Percentiles rank a stretch among this genome's conserved stretches.
These are phyloP conservation scores for Epichloe sp. DNA, from an alignment of 2,329 filamentous ascomycete species.

Conservation along the genomic window DNA sequence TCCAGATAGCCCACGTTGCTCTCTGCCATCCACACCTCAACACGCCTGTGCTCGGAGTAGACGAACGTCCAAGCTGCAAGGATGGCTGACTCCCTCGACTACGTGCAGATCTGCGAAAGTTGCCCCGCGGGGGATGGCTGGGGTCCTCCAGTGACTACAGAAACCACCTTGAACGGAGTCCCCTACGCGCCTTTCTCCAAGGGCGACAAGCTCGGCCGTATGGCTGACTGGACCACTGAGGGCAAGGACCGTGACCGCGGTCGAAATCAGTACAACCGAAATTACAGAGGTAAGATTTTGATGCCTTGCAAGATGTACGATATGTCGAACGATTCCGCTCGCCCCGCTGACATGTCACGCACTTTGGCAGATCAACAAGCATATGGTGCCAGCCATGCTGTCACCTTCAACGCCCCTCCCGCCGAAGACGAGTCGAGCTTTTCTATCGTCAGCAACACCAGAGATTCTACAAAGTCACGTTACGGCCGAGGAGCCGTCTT, in stretches of 20 bases:
- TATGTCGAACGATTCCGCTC: neutral
- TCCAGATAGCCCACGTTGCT: slow-evolving; percentile 1
- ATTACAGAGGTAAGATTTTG: slow-evolving; percentile 63
- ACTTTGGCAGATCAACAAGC: slow-evolving; percentile 70
- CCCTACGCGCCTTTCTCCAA: slow-evolving; percentile 98
- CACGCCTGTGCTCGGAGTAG: neutral
- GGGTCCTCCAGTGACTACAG: slow-evolving; percentile 71
- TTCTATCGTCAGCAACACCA: slow-evolving; percentile 92
- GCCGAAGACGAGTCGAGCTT: slow-evolving; percentile 95
- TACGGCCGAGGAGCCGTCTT: slow-evolving; percentile 86
- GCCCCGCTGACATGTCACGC: neutral
- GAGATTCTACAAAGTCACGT: slow-evolving; percentile 72
- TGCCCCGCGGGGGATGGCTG: slow-evolving; percentile 72
- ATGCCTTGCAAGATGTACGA: too few relatives aligned
- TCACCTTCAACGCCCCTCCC: slow-evolving; percentile 77
- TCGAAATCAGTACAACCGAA: slow-evolving; percentile 80
- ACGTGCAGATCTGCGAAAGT: slow-evolving; percentile 52
- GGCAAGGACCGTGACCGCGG: slow-evolving; percentile 72
- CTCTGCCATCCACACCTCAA: neutral
- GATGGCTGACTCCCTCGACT: slow-evolving; percentile 43
- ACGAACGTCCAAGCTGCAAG: slow-evolving; percentile 9
- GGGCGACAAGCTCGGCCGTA: slow-evolving; percentile 94
- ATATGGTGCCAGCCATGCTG: slow-evolving; percentile 79
- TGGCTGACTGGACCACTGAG: slow-evolving; percentile 96
- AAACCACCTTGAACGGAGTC: slow-evolving; percentile 86